Percentiles rank a stretch among this genome's conserved stretches.
phyloP scores from a whole-genome alignment of 164 flowering plant genomes.

The Chloranthus sessilifolius region DNA sequence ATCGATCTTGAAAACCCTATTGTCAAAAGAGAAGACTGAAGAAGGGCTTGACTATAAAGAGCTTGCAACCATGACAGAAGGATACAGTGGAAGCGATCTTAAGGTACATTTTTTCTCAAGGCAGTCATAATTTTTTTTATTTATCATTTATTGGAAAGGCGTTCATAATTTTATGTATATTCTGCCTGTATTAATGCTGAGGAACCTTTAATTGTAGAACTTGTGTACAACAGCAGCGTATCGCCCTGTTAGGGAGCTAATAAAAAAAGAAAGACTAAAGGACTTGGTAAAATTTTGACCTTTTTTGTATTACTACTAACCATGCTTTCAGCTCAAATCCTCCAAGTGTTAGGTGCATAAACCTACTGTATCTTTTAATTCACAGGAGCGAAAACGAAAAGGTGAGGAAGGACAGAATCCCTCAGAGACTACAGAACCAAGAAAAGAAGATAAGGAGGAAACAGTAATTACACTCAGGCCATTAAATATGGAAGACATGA shows the following conservation, averaged over 20 bases:
- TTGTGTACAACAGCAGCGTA: slow-evolving; percentile 93
- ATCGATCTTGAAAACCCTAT: slow-evolving; percentile 60
- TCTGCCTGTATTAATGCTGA: slow-evolving; percentile 14
- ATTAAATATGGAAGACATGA: slow-evolving; percentile 90
- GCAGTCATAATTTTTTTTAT: neutral
- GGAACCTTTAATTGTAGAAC: slow-evolving; percentile 50
- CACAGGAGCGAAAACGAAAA: slow-evolving; percentile 60
- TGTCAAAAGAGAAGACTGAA: slow-evolving; percentile 70
- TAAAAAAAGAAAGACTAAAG: slow-evolving; percentile 75
- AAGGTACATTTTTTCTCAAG: slow-evolving; percentile 44
- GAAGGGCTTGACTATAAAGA: slow-evolving; percentile 68
- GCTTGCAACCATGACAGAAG: slow-evolving; percentile 90
- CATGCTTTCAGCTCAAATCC: too few relatives aligned
- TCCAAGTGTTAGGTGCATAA: too few relatives aligned
- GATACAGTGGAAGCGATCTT: slow-evolving; percentile 89
- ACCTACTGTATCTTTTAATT: neutral
- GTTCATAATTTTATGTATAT: neutral
- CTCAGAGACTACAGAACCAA: slow-evolving; percentile 31
- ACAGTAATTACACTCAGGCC: slow-evolving; percentile 55
- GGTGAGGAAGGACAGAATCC: slow-evolving; percentile 40
- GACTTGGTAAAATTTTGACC: slow-evolving; percentile 42
- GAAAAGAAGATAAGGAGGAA: slow-evolving; percentile 46
- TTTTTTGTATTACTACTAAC: neutral
- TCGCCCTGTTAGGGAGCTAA: slow-evolving; percentile 89
- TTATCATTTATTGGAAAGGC: too few relatives aligned